Evolutionary conservation across 352 stramenopile genomes (phyloP), one percentile per base, ranked within the genome.

Genomic region (Globisporangium emineosum): DNA sequence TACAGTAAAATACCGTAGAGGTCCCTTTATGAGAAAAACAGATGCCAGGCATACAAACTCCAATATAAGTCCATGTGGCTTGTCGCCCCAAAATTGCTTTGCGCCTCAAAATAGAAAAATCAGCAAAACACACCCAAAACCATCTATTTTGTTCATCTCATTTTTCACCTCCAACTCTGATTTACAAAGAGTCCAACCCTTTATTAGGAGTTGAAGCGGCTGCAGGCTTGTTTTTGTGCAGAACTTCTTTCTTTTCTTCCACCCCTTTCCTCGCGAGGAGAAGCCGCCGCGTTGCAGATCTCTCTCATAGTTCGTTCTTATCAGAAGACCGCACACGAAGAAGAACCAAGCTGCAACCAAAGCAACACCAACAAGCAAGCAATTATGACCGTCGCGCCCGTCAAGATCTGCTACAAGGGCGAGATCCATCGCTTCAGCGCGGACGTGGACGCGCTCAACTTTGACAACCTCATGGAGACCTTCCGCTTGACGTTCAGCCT

Each of bases 401-500:
- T 95, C 25, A 95, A 95, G 79, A 77, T 95, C 61, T 81, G 70
- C 65, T 78, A 86, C 83, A 91, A 90, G 67, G 84, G 86, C 57
- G 86, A 95, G 70, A 88, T 95, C 60, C 84, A 93, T 72, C 84
- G 86, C 68, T 77, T 95, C 43, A 74, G 73, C 54, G 74, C 90
- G 64, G 74, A 93, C 65, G 70, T 93, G n/a, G n/a, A 42, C 35
- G 53, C 52, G 32, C 86, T 88, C 55, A 65, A 66, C 19, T 76
- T 91, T 13, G 68, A 67, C 23, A 56, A 76, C 29, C 72, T 95
- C 30, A 59, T 66, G n/a, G 71, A 62, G 32, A 71, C 92, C 30
- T 89, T 95, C 60, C 65, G 63, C 49, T 62, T 79, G 63, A 93
- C 84, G 35, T 95, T 91, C 33, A 35, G 61, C 17, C 70, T 95